These are phyloP conservation scores for Coccinonectria pachysandricola DNA, from an alignment of 2,329 filamentous ascomycete genomes.

Conservation along the genomic window DNA sequence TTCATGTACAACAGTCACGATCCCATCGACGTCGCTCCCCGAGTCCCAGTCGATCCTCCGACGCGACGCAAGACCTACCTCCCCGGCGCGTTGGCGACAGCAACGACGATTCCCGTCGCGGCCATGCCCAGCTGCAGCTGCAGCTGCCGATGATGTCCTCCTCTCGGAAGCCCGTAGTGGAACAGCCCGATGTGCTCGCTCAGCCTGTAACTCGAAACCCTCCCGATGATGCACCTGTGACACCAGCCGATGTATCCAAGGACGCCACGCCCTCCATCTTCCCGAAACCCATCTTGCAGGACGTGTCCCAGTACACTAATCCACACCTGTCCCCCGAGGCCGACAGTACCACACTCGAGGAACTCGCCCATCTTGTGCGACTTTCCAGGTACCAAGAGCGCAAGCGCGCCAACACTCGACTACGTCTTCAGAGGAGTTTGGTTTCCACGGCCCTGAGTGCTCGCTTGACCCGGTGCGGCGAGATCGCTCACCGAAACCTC, in stretches of 20 bases:
- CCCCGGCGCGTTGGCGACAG: constrained; percentile 34
- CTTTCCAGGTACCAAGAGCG: constrained; percentile 74
- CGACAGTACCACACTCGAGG: constrained; percentile 61
- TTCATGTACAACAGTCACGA: constrained; percentile 38
- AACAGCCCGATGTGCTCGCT: constrained; percentile 28
- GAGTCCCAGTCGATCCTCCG: constrained; percentile 42
- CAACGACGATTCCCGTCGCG: constrained; percentile 30
- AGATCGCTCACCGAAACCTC: constrained; percentile 63
- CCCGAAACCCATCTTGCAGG: constrained; percentile 48
- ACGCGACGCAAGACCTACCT: constrained; percentile 31
- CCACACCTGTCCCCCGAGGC: constrained; percentile 47
- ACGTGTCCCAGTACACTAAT: constrained; percentile 57
- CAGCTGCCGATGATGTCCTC: constrained; percentile 27
- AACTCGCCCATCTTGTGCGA: constrained; percentile 68
- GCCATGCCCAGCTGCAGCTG: constrained; percentile 27
- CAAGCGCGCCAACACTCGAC: constrained; percentile 62
- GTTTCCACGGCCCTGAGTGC: constrained; percentile 66
- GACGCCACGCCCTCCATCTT: constrained; percentile 33
- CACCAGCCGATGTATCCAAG: constrained; percentile 24
- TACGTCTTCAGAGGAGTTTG: constrained; percentile 63
- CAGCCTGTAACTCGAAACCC: constrained; percentile 20
- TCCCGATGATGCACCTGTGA: constrained; percentile 16
- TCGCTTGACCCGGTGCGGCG: constrained; percentile 63
- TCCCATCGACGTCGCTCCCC: constrained; percentile 42
- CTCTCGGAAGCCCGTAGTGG: constrained; percentile 39